Evolutionary conservation across 768 basidiomycete species (phyloP).

Genomic region (Neoboletus magnificus): DNA sequence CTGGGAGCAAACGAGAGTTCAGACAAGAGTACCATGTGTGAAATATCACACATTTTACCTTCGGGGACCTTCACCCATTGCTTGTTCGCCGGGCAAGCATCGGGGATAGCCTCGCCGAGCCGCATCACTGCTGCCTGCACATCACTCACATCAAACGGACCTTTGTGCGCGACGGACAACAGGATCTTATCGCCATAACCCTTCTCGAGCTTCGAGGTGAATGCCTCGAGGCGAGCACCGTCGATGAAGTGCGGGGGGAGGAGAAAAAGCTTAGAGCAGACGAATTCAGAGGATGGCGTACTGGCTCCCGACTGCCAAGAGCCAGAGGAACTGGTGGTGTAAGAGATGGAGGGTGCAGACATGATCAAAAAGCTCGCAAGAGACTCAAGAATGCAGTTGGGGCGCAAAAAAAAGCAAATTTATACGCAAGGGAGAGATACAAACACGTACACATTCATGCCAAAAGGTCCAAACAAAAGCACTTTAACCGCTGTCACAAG

Average conservation of each 20-base stretch:
- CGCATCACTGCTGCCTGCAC: constrained; percentile 6
- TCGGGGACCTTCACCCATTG: constrained; percentile 20
- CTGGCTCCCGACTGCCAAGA: constrained; percentile 17
- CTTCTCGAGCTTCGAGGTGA: constrained; percentile 23
- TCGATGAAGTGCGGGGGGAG: constrained; percentile 20
- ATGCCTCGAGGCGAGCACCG: constrained; percentile 7
- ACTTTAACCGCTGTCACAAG: not conserved
- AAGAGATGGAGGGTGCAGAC: constrained; percentile 12
- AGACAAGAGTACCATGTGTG: not conserved
- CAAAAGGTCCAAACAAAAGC: not conserved
- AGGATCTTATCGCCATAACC: constrained; percentile 29
- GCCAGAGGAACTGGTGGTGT: constrained; percentile 14
- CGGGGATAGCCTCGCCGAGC: constrained; percentile 14
- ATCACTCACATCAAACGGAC: constrained; percentile 4
- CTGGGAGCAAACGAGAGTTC: not conserved
- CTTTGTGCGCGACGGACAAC: constrained; percentile 19
- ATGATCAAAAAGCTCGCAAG: constrained; percentile 14
- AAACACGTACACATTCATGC: constrained; percentile 20
- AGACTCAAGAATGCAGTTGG: not conserved
- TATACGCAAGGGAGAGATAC: constrained; percentile 24
- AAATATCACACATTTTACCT: constrained; percentile 6
- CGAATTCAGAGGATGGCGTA: constrained; percentile 27
- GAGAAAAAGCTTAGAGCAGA: constrained; percentile 18
- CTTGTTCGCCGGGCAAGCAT: not conserved
- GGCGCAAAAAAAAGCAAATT: constrained; percentile 16